These are phyloP conservation scores for Ceratopteris richardii DNA, from an alignment of 75 land plant genomes.

Conservation along the genomic window DNA sequence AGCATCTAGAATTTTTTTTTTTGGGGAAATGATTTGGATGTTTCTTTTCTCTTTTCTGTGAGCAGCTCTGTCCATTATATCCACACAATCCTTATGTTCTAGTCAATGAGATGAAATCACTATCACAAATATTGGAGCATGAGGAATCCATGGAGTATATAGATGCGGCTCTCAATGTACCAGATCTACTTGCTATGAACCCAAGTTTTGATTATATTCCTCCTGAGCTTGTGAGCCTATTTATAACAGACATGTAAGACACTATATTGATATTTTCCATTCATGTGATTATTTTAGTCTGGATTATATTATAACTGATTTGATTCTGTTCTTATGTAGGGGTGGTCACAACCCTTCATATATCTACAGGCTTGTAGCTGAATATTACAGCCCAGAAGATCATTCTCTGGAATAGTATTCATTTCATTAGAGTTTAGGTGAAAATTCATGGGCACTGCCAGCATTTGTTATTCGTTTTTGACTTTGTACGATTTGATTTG, in stretches of 20 bases:
- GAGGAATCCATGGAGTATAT: constrained; percentile 87
- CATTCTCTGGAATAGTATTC: constrained; percentile 35
- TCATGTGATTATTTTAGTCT: background rate
- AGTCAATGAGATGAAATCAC: constrained; percentile 83
- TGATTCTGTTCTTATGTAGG: constrained; percentile 32
- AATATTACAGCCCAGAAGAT: constrained; percentile 93
- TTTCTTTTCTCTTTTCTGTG: background rate
- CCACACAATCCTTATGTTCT: constrained; percentile 91
- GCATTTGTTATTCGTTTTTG: no score
- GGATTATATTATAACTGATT: background rate
- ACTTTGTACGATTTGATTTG: no score
- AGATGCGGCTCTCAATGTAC: constrained; percentile 42
- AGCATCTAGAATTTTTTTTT: background rate
- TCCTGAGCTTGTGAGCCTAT: constrained; percentile 90
- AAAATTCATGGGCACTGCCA: no score
- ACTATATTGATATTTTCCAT: background rate
- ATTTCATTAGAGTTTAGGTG: no score
- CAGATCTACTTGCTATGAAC: constrained; percentile 76
- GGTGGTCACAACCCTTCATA: constrained; percentile 98
- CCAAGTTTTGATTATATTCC: constrained; percentile 96
- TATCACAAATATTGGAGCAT: constrained; percentile 79
- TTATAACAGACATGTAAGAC: constrained; percentile 95
- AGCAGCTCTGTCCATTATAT: constrained; percentile 90
- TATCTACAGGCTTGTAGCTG: constrained; percentile 92
- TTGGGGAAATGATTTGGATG: constrained; percentile 3